A percentile compares a stretch with the other conserved stretches of the same genome.
Conservation (phyloP, 2,329 filamentous ascomycete species). For the Graphilbum ipis-grandicollis region DNA sequence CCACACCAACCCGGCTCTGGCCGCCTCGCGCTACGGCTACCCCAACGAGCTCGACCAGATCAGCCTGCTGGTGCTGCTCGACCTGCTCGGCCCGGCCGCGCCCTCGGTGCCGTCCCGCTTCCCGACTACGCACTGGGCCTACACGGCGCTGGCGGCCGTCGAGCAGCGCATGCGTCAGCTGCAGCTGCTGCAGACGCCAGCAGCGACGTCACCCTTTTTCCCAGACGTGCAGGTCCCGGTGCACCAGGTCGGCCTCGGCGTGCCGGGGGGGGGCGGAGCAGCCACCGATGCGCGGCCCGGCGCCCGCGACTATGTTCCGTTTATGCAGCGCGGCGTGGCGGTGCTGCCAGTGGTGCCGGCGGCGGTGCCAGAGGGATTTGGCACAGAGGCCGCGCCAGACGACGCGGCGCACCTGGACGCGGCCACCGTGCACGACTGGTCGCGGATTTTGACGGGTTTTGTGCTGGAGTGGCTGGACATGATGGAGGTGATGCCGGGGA, state of each 20-base stretch:
- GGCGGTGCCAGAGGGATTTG: constrained; percentile 37
- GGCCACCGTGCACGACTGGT: constrained; percentile 60
- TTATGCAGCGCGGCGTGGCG: constrained; percentile 57
- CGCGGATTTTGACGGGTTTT: constrained; percentile 55
- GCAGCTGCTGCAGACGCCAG: constrained; percentile 24
- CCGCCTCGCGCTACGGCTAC: constrained; percentile 44
- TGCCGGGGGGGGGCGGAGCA: constrained; percentile 19
- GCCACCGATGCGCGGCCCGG: constrained; percentile 24
- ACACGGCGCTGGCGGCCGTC: constrained; percentile 43
- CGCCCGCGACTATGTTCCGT: constrained; percentile 65
- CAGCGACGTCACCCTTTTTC: constrained; percentile 38
- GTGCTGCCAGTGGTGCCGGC: constrained; percentile 59
- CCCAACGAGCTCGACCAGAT: constrained; percentile 55
- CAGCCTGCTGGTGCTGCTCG: constrained; percentile 72
- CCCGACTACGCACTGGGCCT: constrained; percentile 66
- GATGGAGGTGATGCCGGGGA: constrained; percentile 19
- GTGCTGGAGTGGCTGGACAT: constrained; percentile 67
- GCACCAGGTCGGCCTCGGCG: constrained; percentile 20
- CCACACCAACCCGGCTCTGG: constrained; percentile 45
- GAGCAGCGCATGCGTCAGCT: constrained; percentile 45
- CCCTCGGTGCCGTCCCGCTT: constrained; percentile 55
- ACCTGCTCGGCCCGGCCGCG: constrained; percentile 55
- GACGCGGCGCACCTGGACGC: constrained; percentile 58
- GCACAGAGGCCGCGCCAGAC: too few relatives aligned
- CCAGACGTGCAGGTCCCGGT: constrained; percentile 38